Conservation (phyloP, 108 stramenopile species). For the Nitzschia inconspicua region DNA sequence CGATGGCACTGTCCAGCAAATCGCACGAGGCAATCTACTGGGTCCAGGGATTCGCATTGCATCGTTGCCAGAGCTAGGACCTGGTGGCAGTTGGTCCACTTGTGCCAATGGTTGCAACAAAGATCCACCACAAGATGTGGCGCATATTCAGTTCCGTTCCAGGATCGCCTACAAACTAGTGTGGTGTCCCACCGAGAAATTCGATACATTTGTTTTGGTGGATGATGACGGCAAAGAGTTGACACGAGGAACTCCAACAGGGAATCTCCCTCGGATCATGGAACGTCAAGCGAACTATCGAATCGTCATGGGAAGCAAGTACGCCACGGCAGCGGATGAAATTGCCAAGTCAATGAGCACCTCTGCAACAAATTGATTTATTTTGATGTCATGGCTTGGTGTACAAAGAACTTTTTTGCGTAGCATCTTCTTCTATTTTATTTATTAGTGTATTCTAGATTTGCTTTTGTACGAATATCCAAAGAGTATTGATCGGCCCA, state of each 20-base stretch:
- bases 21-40: conserved; percentile 75
- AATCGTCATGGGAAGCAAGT: conserved; percentile 78
- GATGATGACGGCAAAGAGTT: conserved; percentile 70
- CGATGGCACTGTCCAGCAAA: conserved; percentile 72
- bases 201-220: conserved; percentile 82
- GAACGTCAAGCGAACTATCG: conserved; percentile 81
- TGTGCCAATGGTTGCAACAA: conserved; percentile 79
- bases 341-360: no score
- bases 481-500: no score
- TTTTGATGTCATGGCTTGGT: no score
- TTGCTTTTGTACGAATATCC: no score
- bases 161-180: conserved; percentile 89
- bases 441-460: no score
- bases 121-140: conserved; percentile 87
- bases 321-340: conserved; percentile 61
- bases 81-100: conserved; percentile 87
- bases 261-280: conserved; percentile 53
- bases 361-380: no score
- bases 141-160: conserved; percentile 85
- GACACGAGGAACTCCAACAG: conserved; percentile 36
- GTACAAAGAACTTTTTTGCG: no score
- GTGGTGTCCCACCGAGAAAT: conserved; percentile 82
- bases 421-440: no score
- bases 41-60: conserved; percentile 84
- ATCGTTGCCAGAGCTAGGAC: conserved; percentile 77